Evolutionary conservation across 805 yeast species (phyloP).

Genomic region (Hanseniaspora nectarophila): DNA sequence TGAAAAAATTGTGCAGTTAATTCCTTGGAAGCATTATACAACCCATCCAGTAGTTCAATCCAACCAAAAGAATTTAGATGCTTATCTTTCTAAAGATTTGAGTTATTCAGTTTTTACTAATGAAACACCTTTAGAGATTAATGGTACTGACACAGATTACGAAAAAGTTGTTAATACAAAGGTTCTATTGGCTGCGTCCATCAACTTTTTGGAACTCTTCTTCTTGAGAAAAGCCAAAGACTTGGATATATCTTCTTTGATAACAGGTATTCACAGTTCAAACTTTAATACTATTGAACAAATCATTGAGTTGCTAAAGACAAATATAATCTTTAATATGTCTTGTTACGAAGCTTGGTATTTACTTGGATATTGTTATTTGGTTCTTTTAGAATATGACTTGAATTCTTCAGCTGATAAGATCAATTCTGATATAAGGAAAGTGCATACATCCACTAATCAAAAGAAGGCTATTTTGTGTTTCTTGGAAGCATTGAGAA

Average conservation of each 20-base stretch:
- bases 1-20: not conserved
- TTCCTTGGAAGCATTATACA: conserved; percentile 3
- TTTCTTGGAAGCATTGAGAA: conserved; percentile 57
- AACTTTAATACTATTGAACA: conserved; percentile 10
- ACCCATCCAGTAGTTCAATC: conserved; percentile 4
- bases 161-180: conserved; percentile 53
- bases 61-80: conserved; percentile 1
- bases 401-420: conserved; percentile 87
- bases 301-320: conserved; percentile 51
- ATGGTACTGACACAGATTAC: conserved; percentile 27
- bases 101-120: conserved; percentile 30
- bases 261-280: conserved; percentile 4
- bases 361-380: conserved; percentile 65
- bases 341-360: conserved; percentile 77
- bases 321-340: conserved; percentile 57
- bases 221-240: conserved; percentile 6
- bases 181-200: conserved; percentile 36
- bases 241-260: not conserved
- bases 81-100: conserved; percentile 6
- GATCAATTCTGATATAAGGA: conserved; percentile 49
- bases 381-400: conserved; percentile 75
- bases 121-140: conserved; percentile 34
- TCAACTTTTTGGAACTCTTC: conserved; percentile 25
- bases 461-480: conserved; percentile 65
- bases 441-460: conserved; percentile 44